phyloP scores from a whole-genome alignment of 2,329 filamentous ascomycete genomes.

The Apiospora pterosperma region DNA sequence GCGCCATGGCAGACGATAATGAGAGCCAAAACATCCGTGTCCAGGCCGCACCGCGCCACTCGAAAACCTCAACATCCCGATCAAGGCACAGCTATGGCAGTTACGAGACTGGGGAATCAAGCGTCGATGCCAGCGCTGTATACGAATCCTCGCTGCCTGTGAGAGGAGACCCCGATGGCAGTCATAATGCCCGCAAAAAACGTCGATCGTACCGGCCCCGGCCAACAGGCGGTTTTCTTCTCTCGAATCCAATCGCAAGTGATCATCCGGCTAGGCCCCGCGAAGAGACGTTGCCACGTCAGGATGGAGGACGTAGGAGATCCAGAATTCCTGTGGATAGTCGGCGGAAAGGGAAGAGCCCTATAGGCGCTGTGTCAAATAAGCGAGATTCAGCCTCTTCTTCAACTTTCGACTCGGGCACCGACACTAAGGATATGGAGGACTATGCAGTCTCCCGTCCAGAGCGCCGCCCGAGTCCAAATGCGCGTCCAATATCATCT shows the following conservation, averaged over 20 bases:
- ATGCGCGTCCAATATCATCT: constrained; percentile 20
- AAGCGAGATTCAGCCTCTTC: constrained; percentile 1
- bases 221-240: constrained; percentile 48
- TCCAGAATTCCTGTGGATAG: constrained; percentile 25
- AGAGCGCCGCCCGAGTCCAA: constrained; percentile 19
- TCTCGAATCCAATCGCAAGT: constrained; percentile 39
- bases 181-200: constrained; percentile 18
- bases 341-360: constrained; percentile 23
- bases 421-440: constrained; percentile 14
- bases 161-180: constrained; percentile 13
- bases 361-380: constrained; percentile 13
- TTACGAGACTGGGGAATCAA: constrained; percentile 44
- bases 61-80: constrained; percentile 25
- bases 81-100: constrained; percentile 30
- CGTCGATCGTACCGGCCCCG: constrained; percentile 38
- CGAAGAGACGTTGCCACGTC: constrained; percentile 9
- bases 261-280: constrained; percentile 18
- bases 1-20: constrained; percentile 9
- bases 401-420: constrained; percentile 8
- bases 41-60: constrained; percentile 15
- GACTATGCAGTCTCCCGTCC: constrained; percentile 11
- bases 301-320: constrained; percentile 27
- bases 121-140: constrained; percentile 28
- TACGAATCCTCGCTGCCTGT: constrained; percentile 11
- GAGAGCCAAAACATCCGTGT: constrained; percentile 3